Evolutionary conservation across 257 asterid species (phyloP).

Genomic region (Dorcoceras hygrometricum): DNA sequence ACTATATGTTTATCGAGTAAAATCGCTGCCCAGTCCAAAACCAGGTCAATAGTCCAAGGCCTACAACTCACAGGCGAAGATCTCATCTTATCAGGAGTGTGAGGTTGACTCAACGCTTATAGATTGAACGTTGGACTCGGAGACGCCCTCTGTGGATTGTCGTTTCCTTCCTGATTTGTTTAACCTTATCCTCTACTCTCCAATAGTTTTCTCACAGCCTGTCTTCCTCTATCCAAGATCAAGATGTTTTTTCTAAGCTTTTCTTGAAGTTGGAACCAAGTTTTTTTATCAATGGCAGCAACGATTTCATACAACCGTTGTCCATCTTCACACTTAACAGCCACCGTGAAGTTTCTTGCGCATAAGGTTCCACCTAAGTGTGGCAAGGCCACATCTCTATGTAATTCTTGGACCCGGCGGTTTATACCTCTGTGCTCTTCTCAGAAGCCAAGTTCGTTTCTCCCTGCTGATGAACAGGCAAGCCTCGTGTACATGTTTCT

Average conservation of each 20-base stretch:
- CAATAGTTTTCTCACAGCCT: slow-evolving; percentile 10
- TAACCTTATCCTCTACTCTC: slow-evolving; percentile 43
- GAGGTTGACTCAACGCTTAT: slow-evolving; percentile 48
- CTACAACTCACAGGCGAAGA: slow-evolving; percentile 7
- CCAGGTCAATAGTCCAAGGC: too few relatives aligned
- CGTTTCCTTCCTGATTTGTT: slow-evolving; percentile 21
- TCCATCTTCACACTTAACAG: slow-evolving; percentile 36
- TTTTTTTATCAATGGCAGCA: slow-evolving; percentile 63
- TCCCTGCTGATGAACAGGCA: slow-evolving; percentile 45
- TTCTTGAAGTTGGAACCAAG: slow-evolving; percentile 20
- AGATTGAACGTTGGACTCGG: slow-evolving; percentile 12
- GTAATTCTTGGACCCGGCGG: slow-evolving; percentile 24
- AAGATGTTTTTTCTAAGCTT: slow-evolving; percentile 34
- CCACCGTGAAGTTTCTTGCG: slow-evolving; percentile 28
- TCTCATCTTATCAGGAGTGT: slow-evolving; percentile 61
- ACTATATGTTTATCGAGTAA: too few relatives aligned
- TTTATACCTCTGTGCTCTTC: slow-evolving; percentile 43
- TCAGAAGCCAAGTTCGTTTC: slow-evolving; percentile 30
- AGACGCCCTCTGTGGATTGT: slow-evolving; percentile 34
- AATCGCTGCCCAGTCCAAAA: too few relatives aligned
- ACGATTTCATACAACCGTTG: slow-evolving; percentile 49
- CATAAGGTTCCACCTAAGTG: slow-evolving; percentile 28
- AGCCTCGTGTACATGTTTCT: slow-evolving; percentile 18
- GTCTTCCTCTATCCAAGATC: neutral
- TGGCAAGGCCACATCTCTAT: slow-evolving; percentile 22